These are phyloP conservation scores for Colletotrichum godetiae DNA, from an alignment of 2,329 filamentous ascomycete genomes.

Conservation along the genomic window DNA sequence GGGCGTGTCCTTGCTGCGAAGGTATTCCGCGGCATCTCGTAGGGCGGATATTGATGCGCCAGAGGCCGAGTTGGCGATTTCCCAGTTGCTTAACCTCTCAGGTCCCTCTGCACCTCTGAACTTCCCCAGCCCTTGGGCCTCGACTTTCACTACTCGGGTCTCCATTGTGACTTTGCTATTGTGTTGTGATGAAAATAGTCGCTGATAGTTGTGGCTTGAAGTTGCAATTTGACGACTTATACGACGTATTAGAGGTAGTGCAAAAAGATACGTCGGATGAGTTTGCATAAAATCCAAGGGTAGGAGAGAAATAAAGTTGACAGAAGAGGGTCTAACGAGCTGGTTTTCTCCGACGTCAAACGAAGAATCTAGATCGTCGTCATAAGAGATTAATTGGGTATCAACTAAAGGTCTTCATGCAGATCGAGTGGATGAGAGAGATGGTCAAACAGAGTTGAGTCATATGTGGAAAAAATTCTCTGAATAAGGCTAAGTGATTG, in stretches of 20 bases:
- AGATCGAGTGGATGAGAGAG: conserved; percentile 18
- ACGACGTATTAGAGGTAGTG: conserved; percentile 25
- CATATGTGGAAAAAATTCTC: conserved; percentile 28
- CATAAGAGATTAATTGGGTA: conserved; percentile 20
- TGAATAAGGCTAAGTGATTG: conserved; percentile 21
- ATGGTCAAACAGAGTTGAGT: conserved; percentile 24
- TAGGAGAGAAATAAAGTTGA: neutral
- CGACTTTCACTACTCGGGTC: conserved; percentile 52
- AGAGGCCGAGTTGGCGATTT: conserved; percentile 45
- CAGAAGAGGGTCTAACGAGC: conserved; percentile 14
- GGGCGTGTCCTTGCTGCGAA: conserved; percentile 76
- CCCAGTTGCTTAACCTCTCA: conserved; percentile 55
- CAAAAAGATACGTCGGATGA: neutral
- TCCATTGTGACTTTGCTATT: conserved; percentile 45
- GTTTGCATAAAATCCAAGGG: neutral
- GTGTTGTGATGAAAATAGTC: neutral
- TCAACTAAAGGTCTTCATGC: conserved; percentile 24
- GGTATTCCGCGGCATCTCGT: conserved; percentile 71
- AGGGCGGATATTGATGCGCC: conserved; percentile 56
- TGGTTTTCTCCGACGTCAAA: conserved; percentile 16
- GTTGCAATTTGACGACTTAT: conserved; percentile 31
- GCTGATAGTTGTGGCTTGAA: neutral
- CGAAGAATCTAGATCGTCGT: conserved; percentile 15
- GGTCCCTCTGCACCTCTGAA: conserved; percentile 45
- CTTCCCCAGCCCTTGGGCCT: conserved; percentile 46